Evolutionary conservation across 1,139 yeast species (phyloP).

Genomic region (Zygoascus hellenicus): DNA sequence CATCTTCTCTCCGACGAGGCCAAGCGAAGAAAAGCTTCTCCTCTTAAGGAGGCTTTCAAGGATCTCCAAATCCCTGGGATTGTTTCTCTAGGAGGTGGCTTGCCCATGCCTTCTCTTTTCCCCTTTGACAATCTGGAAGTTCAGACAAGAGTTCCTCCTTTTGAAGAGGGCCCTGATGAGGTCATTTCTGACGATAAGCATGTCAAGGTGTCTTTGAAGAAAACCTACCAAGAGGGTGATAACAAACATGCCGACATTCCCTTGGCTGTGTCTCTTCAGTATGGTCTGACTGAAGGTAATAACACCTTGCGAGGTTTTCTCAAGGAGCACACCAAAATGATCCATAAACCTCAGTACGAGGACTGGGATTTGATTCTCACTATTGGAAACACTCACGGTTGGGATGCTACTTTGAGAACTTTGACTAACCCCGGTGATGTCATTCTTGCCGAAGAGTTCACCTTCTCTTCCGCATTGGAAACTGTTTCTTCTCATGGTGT

Average conservation of each 20-base stretch:
- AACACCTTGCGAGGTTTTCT: slow-evolving; percentile 61
- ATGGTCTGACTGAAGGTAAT: slow-evolving; percentile 80
- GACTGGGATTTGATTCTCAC: slow-evolving; percentile 65
- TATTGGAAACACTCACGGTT: slow-evolving; percentile 81
- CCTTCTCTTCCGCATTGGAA: slow-evolving; percentile 81
- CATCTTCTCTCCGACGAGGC: slow-evolving; percentile 79
- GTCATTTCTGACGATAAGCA: slow-evolving; percentile 44
- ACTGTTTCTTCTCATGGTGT: slow-evolving; percentile 72
- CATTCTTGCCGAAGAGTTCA: slow-evolving; percentile 73
- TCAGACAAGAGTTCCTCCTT: slow-evolving; percentile 72
- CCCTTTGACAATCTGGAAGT: slow-evolving; percentile 76
- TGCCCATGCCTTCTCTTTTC: slow-evolving; percentile 84
- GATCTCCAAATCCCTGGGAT: slow-evolving; percentile 68
- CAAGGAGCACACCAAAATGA: slow-evolving; percentile 66
- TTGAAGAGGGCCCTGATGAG: slow-evolving; percentile 68
- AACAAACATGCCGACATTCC: slow-evolving; percentile 51
- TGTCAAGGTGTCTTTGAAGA: slow-evolving; percentile 38
- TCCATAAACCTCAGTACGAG: slow-evolving; percentile 55
- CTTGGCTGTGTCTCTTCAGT: slow-evolving; percentile 80
- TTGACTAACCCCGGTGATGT: slow-evolving; percentile 74
- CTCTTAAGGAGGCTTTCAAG: slow-evolving; percentile 77
- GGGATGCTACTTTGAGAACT: slow-evolving; percentile 82
- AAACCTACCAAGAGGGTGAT: slow-evolving; percentile 30
- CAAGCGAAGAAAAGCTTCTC: slow-evolving; percentile 66
- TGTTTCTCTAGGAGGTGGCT: slow-evolving; percentile 91